Base-by-base conservation (phyloP, 2,329 filamentous ascomycete species). In the Pseudogymnoascus sp. region DNA sequence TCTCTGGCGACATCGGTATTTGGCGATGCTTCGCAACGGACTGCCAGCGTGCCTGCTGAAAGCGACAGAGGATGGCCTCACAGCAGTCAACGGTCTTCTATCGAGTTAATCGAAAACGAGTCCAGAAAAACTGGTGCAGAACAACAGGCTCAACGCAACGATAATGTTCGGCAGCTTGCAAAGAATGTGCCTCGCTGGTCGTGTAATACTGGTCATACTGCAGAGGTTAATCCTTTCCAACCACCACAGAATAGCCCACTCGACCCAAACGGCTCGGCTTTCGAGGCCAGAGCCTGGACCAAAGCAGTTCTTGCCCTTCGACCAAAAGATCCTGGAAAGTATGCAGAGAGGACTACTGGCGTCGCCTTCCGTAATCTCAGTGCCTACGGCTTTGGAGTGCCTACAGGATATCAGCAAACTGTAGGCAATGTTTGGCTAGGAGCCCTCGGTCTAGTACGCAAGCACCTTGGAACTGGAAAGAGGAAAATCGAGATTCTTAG, bases 401-500 rank as follows among this genome's bases (percentile, higher is more conserved):
- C 66, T 1, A 70, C 69, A 2, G 67, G 70, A 37, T 71, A 70
- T 42, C 69, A 71, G 25, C 70, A 71, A 64, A 69, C 59, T 53
- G 69, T 70, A 25, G 65, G 65, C 10, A 69, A 70, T 64, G 25
- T 67, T 59, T 44, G 80, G 78, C 72, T 87, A 0, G 80, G 82
- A 53, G 69, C 73, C 0, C 74, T 75, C 3, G 76, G 76, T 12
- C 61, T 77, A 14, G 69, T 73, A 1, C 77, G 79, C 62, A 75
- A 80, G 66, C 66, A 85, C 1, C 68, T 88, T 18, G 82, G 82
- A 56, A 80, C 80, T 67, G 79, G 78, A 42, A 76, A 78, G 66
- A 81, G 82, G 63, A 85, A 68, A 61, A 67, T 71, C 31, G 65
- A 70, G n/a, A 89, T 90, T 65, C 75, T 90, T 7, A 77, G 79